Base-by-base conservation (phyloP, 2,329 filamentous ascomycete species). In the Dendrostoma leiphaemia region DNA sequence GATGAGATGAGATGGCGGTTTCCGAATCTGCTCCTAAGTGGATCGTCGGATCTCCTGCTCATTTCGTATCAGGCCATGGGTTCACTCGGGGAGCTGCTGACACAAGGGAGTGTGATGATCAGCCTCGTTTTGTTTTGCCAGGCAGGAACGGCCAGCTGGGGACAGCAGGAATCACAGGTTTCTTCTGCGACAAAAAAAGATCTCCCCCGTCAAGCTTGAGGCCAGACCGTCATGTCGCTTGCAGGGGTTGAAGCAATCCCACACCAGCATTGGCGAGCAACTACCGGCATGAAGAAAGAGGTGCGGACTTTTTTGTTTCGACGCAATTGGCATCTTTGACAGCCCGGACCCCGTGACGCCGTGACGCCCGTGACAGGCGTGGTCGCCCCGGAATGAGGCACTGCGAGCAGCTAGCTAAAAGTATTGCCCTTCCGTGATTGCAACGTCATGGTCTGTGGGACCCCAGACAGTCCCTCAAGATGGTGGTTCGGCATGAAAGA, bases 11-110 rank as follows among this genome's bases (percentile, higher is more conserved):
- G 31, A 26, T 29, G 19, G 29, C 41, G 17, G 37, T 26, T 38
- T 43, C 51, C 35, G 19, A 21, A n/a, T 46, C 44, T 55, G 48
- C 55, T 32, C 29, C 26, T 24, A 29, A 49, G 52, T 51, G 52
- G 52, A 44, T 40, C 49, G 34, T 28, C 32, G 48, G 37, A 21
- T 38, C 37, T 46, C 44, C 48, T 49, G 37, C 44, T 55, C 56
- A 58, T 58, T 51, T 52, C 46, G 24, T 37, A 37, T 46, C 43
- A 32, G 37, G 31, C 37, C 29, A 31, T 17, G 37, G 43, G 17
- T 41, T 48, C 34, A 17, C 48, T 29, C 17, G 43, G 17, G n/a
- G 40, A 46, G 43, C 32, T 48, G 28, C 43, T 37, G 34, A 38
- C 21, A 48, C n/a, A 38, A 21, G 15, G 26, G 24, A 31, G 26